A percentile compares a stretch with the other conserved stretches of the same genome.
Conservation (phyloP, 345 rosid species). For the Cardamine chenopodiifolia region DNA sequence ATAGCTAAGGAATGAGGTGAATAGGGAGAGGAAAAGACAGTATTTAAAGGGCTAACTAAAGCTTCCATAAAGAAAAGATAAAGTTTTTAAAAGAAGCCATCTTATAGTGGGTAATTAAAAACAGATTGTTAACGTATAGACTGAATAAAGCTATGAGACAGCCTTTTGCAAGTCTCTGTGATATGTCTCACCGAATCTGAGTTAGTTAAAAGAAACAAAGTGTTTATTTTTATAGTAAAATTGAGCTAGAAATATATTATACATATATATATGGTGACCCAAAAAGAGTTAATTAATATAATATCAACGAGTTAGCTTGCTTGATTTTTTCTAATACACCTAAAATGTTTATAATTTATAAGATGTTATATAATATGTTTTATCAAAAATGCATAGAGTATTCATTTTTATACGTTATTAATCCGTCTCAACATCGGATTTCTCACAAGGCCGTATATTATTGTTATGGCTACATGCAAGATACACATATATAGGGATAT, state of each 20-base stretch:
- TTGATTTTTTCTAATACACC: neutral
- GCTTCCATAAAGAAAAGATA: conserved; percentile 39
- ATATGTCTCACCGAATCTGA: conserved; percentile 42
- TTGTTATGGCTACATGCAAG: neutral
- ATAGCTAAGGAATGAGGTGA: conserved; percentile 7
- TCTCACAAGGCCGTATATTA: conserved; percentile 6
- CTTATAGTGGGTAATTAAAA: conserved; percentile 26
- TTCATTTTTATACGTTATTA: neutral
- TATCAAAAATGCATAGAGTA: neutral
- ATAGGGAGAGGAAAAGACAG: conserved; percentile 20
- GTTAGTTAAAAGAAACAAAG: conserved; percentile 31
- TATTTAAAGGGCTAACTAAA: conserved; percentile 34
- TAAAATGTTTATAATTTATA: neutral
- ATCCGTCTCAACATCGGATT: conserved; percentile 1
- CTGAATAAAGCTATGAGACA: conserved; percentile 42
- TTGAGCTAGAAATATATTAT: conserved; percentile 18
- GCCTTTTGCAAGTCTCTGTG: conserved; percentile 41
- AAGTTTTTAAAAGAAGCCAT: conserved; percentile 32
- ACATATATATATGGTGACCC: conserved; percentile 13
- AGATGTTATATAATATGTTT: neutral
- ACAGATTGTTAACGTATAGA: conserved; percentile 36
- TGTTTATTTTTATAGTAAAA: conserved; percentile 1
- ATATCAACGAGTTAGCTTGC: conserved; percentile 4
- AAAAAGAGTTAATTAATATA: neutral
- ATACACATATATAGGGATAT: neutral